These are phyloP conservation scores for Eustoma russellianum DNA, from an alignment of 257 asterid genomes.

Conservation along the genomic window DNA sequence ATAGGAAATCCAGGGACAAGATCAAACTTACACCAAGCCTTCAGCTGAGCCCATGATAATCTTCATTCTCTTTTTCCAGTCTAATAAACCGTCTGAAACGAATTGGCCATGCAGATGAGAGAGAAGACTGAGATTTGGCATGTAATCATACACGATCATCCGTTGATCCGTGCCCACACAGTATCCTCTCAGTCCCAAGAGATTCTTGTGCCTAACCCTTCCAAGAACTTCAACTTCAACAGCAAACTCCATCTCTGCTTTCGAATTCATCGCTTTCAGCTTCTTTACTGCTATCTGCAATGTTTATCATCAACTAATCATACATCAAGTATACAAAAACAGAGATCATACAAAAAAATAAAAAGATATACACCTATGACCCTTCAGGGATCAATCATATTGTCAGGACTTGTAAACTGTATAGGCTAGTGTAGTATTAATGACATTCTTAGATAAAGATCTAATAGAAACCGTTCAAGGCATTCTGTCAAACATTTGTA, in stretches of 20 bases:
- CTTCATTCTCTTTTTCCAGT: slow-evolving; percentile 68
- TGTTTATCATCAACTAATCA: no score
- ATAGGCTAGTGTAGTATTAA: no score
- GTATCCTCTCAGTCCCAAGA: slow-evolving; percentile 67
- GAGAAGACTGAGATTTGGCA: slow-evolving; percentile 79
- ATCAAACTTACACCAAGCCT: slow-evolving; percentile 53
- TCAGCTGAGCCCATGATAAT: slow-evolving; percentile 64
- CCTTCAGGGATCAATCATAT: neutral
- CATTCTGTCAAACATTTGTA: no score
- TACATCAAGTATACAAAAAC: neutral
- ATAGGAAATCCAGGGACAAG: neutral
- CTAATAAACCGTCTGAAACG: slow-evolving; percentile 47
- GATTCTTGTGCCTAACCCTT: slow-evolving; percentile 73
- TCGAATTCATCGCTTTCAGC: slow-evolving; percentile 67
- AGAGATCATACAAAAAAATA: neutral
- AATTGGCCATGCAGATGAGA: slow-evolving; percentile 79
- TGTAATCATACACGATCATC: slow-evolving; percentile 71
- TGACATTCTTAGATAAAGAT: no score
- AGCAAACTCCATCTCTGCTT: slow-evolving; percentile 87
- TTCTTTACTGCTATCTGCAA: slow-evolving; percentile 78
- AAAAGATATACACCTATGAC: neutral
- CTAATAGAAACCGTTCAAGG: no score
- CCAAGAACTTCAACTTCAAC: slow-evolving; percentile 88
- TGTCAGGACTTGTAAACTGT: no score
- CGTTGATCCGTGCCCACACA: slow-evolving; percentile 70